A percentile compares a stretch with the other conserved stretches of the same genome.
Evolutionary conservation across 164 flowering plant genomes (phyloP).

Genomic region (Amborella trichopoda): DNA sequence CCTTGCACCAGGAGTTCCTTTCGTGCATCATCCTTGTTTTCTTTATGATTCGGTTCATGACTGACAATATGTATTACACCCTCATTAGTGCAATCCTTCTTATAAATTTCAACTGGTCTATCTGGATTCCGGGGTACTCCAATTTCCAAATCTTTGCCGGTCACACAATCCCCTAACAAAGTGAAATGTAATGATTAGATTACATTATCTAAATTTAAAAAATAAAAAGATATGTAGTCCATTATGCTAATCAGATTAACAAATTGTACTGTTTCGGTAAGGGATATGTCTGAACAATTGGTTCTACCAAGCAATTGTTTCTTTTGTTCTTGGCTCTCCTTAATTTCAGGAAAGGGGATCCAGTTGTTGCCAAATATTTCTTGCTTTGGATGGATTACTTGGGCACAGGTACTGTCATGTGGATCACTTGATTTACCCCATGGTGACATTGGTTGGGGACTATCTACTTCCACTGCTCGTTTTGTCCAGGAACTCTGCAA

Average conservation of each 20-base stretch:
- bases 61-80: too few species aligned
- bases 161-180: too few species aligned
- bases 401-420: constrained; percentile 54
- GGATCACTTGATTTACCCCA: constrained; percentile 29
- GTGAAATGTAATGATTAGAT: too few species aligned
- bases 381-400: constrained; percentile 32
- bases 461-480: constrained; percentile 36
- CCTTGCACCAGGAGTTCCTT: constrained; percentile 13
- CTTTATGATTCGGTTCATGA: constrained; percentile 10
- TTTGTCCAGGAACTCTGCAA: constrained; percentile 66
- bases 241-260: too few species aligned
- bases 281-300: too few species aligned
- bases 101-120: constrained; percentile 15
- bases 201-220: too few species aligned
- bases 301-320: constrained; percentile 32
- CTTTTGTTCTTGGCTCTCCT: constrained; percentile 20
- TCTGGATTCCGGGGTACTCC: constrained; percentile 21
- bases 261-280: too few species aligned
- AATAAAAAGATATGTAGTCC: too few species aligned
- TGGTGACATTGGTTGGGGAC: constrained; percentile 25
- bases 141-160: constrained; percentile 35
- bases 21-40: constrained; percentile 14
- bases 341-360: constrained; percentile 16
- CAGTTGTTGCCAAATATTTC: constrained; percentile 22
- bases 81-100: too few species aligned